Evolutionary conservation across 2,329 filamentous ascomycete species (phyloP).

Genomic region (Calonectria hawksworthii): DNA sequence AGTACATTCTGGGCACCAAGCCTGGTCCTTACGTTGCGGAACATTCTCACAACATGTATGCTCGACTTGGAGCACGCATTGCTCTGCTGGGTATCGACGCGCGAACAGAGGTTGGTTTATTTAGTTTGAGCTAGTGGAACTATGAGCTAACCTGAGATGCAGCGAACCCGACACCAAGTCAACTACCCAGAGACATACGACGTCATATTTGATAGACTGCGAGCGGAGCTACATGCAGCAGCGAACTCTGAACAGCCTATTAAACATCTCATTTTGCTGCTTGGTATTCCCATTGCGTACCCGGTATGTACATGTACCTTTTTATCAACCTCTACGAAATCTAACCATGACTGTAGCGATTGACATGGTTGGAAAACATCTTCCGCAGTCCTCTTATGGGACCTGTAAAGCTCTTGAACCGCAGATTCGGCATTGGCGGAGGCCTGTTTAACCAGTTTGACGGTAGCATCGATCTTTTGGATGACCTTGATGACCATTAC

Average conservation of each 20-base stretch:
- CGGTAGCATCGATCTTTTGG: conserved; percentile 90
- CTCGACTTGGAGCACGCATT: conserved; percentile 85
- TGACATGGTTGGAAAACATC: conserved; percentile 98
- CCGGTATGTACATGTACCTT: conserved; percentile 68
- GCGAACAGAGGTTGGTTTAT: conserved; percentile 78
- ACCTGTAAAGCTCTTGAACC: conserved; percentile 90
- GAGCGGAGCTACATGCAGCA: conserved; percentile 79
- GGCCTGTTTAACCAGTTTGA: conserved; percentile 95
- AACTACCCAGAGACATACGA: conserved; percentile 96
- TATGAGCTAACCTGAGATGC: conserved; percentile 58
- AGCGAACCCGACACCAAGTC: conserved; percentile 90
- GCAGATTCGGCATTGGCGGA: conserved; percentile 88
- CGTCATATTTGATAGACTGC: conserved; percentile 82
- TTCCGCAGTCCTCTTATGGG: conserved; percentile 88
- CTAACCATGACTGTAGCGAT: conserved; percentile 64
- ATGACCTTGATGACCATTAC: conserved; percentile 96
- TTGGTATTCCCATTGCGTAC: conserved; percentile 90
- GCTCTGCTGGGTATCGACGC: conserved; percentile 93
- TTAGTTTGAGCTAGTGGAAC: background rate
- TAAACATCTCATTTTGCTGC: conserved; percentile 87
- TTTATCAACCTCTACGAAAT: background rate
- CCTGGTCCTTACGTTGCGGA: conserved; percentile 93
- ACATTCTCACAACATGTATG: conserved; percentile 87
- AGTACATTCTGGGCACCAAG: conserved; percentile 83
- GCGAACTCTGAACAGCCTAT: conserved; percentile 80